Conservation (phyloP, 2,329 filamentous ascomycete genomes). For the Trichoderma atroviride region DNA sequence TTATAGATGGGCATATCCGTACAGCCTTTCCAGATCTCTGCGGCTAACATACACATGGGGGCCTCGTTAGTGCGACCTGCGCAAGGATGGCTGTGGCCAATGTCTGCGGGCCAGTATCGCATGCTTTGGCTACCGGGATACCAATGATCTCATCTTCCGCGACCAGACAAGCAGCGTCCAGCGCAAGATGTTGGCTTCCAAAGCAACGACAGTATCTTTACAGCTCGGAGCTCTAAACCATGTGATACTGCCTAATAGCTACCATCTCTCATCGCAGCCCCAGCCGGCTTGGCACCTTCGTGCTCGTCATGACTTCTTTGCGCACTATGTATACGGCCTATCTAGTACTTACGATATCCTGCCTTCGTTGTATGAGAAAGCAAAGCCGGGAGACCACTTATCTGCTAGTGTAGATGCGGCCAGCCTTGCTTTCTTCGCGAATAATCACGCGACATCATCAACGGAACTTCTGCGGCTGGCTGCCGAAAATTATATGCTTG, state of each 20-base stretch:
- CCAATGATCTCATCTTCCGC: conserved; percentile 32
- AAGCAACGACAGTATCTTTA: conserved; percentile 1
- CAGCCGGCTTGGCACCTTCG: conserved; percentile 29
- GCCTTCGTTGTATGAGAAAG: conserved; percentile 27
- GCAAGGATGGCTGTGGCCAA: conserved; percentile 32
- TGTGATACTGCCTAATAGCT: background rate
- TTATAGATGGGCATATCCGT: background rate
- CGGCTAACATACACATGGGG: background rate
- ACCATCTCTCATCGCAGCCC: background rate
- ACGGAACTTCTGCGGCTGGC: conserved; percentile 23
- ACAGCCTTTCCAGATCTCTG: no score
- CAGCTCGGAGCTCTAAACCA: conserved; percentile 9
- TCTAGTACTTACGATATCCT: conserved; percentile 32
- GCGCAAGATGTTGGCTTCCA: conserved; percentile 25
- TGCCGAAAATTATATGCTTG: conserved; percentile 17
- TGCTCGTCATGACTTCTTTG: conserved; percentile 33
- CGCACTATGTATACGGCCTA: conserved; percentile 32
- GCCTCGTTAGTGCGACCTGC: conserved; percentile 31
- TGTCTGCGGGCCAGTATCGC: conserved; percentile 32
- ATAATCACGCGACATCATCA: background rate
- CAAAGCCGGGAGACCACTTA: conserved; percentile 26
- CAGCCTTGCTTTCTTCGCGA: conserved; percentile 33
- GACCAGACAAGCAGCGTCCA: conserved; percentile 31
- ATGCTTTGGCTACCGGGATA: conserved; percentile 35
- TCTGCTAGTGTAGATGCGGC: conserved; percentile 33